A percentile compares a stretch with the other conserved stretches of the same genome.
These are phyloP conservation scores for Rachicladosporium sp. DNA, from an alignment of 2,329 filamentous ascomycete genomes.

Conservation along the genomic window DNA sequence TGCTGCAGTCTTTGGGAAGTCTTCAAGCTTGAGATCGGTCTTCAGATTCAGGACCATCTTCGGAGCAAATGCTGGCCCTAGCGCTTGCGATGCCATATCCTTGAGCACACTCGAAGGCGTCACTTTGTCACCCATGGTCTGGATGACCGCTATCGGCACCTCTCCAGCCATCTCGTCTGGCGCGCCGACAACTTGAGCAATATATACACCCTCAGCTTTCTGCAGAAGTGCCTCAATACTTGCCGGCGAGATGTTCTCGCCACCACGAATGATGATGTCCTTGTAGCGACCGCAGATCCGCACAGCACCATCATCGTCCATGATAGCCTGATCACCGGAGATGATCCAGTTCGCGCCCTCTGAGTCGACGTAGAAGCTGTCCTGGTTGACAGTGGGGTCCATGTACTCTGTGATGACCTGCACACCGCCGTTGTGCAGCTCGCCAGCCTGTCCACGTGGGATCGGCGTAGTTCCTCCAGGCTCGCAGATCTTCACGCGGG, in stretches of 20 bases:
- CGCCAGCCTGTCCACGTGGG: constrained; percentile 18
- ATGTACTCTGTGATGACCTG: constrained; percentile 21
- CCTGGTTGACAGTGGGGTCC: constrained; percentile 16
- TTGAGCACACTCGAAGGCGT: constrained; percentile 25
- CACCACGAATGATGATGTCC: constrained; percentile 38
- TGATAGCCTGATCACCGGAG: constrained; percentile 48
- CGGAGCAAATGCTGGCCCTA: constrained; percentile 30
- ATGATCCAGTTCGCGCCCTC: constrained; percentile 46
- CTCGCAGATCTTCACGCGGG: constrained; percentile 23
- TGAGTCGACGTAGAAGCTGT: constrained; percentile 21
- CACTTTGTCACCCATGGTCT: constrained; percentile 21
- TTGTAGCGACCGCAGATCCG: constrained; percentile 25
- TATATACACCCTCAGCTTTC: constrained; percentile 24
- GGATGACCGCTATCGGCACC: constrained; percentile 35
- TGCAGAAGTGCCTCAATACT: constrained; percentile 26
- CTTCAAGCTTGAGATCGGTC: constrained; percentile 27
- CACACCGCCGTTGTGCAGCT: constrained; percentile 21
- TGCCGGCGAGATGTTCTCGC: constrained; percentile 50
- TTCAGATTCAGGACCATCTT: constrained; percentile 30
- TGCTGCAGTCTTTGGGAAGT: constrained; percentile 31
- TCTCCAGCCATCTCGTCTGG: constrained; percentile 36
- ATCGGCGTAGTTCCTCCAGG: constrained; percentile 15
- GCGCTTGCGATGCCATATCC: constrained; percentile 23
- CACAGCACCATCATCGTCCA: constrained; percentile 33
- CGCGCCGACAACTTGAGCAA: constrained; percentile 31